Conservation (phyloP, 2,329 filamentous ascomycete species). For the Aphanoascus verrucosus region DNA sequence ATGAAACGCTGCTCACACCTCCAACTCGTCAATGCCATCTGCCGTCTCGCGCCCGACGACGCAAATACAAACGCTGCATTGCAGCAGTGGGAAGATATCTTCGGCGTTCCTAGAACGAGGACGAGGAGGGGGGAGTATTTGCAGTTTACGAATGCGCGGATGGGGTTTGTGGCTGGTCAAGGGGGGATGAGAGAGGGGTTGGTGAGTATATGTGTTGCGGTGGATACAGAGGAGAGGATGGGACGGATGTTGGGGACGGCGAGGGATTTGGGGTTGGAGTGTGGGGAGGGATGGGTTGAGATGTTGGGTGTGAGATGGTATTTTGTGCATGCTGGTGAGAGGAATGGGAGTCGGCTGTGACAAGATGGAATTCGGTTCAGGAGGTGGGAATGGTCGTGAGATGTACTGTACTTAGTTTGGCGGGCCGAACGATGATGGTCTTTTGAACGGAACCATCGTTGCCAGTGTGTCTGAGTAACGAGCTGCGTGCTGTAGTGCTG, state of each 20-base stretch:
- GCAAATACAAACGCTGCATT: constrained; percentile 28
- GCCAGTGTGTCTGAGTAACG: too few species aligned
- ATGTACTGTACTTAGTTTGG: too few species aligned
- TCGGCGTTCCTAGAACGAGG: constrained; percentile 23
- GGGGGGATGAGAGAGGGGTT: constrained; percentile 29
- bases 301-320: constrained; percentile 34
- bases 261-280: constrained; percentile 22
- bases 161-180: constrained; percentile 29
- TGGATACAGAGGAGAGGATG: constrained; percentile 26
- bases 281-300: constrained; percentile 25
- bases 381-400: background rate
- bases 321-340: constrained; percentile 17
- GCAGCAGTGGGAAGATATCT: constrained; percentile 34
- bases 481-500: too few species aligned
- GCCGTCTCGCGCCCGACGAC: constrained; percentile 32
- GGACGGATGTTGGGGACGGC: constrained; percentile 27
- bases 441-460: too few species aligned
- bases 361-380: background rate
- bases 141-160: constrained; percentile 25
- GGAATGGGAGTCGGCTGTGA: constrained; percentile 2
- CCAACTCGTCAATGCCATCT: constrained; percentile 26
- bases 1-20: constrained; percentile 32
- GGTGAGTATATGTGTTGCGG: constrained; percentile 31
- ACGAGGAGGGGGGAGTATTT: constrained; percentile 17
- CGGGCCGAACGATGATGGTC: too few species aligned